Evolutionary conservation across 805 yeast species (phyloP).

Genomic region (Yamadazyma tumulicola): DNA sequence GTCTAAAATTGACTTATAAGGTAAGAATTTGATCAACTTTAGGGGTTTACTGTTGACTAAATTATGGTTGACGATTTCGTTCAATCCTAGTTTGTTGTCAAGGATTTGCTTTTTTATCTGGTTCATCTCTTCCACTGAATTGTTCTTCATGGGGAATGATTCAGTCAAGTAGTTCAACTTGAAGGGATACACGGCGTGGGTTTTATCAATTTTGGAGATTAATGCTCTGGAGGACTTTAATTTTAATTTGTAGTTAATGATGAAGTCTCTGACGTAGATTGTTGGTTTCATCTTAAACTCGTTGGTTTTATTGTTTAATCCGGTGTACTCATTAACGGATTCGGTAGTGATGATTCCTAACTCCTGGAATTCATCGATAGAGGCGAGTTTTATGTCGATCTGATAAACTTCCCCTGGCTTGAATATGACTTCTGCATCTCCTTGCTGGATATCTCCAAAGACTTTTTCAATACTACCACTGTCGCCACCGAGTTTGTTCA

Average conservation of each 20-base stretch:
- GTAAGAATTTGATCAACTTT: conserved; percentile 67
- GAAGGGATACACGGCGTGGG: conserved; percentile 86
- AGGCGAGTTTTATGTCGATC: conserved; percentile 78
- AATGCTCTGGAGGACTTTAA: conserved; percentile 70
- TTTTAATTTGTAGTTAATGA: conserved; percentile 74
- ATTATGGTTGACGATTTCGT: conserved; percentile 77
- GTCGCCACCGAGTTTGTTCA: conserved; percentile 26
- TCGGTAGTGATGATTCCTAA: conserved; percentile 69
- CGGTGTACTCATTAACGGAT: conserved; percentile 59
- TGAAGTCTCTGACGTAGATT: conserved; percentile 79
- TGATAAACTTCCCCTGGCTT: conserved; percentile 81
- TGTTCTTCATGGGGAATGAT: conserved; percentile 53
- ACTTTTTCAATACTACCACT: neutral
- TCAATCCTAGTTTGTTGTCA: conserved; percentile 67
- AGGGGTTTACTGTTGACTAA: conserved; percentile 73
- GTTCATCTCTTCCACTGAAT: conserved; percentile 36
- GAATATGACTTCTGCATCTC: conserved; percentile 51
- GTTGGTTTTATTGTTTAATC: conserved; percentile 53
- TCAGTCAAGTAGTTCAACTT: conserved; percentile 71
- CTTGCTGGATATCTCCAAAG: conserved; percentile 17
- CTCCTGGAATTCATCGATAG: conserved; percentile 50
- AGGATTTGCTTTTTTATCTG: conserved; percentile 53
- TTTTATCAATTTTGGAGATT: conserved; percentile 65
- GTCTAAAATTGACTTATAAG: conserved; percentile 65
- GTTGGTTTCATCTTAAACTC: conserved; percentile 61